Evolutionary conservation across 2,329 filamentous ascomycete genomes (phyloP).

Genomic region (Trichoderma lentiforme): DNA sequence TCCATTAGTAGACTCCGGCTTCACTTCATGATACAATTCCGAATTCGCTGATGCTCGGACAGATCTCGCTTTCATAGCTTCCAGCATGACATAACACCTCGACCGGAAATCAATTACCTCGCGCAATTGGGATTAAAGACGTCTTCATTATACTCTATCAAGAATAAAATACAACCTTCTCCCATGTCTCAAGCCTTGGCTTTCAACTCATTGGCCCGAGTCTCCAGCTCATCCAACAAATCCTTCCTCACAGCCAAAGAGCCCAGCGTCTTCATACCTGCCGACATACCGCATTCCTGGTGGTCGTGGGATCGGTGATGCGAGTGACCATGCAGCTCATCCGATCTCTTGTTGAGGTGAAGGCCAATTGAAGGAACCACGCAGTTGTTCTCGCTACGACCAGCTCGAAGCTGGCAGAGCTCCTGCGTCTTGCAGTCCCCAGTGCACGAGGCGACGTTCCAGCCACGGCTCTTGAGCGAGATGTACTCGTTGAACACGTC

Average conservation of each 20-base stretch:
- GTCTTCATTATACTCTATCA: not conserved
- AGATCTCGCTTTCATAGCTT: not conserved
- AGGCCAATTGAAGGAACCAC: slow-evolving; percentile 35
- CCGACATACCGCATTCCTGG: slow-evolving; percentile 30
- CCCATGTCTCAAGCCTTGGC: not conserved
- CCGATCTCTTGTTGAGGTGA: slow-evolving; percentile 32
- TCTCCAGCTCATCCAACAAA: slow-evolving; percentile 26
- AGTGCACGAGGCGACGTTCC: slow-evolving; percentile 39
- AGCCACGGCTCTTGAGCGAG: slow-evolving; percentile 47
- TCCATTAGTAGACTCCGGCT: slow-evolving; percentile 13
- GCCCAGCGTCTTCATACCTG: slow-evolving; percentile 27
- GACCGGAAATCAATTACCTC: not conserved
- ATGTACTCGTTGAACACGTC: slow-evolving; percentile 46
- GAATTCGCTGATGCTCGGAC: not conserved
- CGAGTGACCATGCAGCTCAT: slow-evolving; percentile 21
- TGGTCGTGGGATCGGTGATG: slow-evolving; percentile 22
- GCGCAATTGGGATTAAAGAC: not conserved
- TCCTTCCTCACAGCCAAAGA: slow-evolving; percentile 27
- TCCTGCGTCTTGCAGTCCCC: slow-evolving; percentile 42
- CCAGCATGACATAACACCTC: no score
- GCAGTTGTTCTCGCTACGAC: slow-evolving; percentile 52
- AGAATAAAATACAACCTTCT: not conserved
- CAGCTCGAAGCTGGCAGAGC: slow-evolving; percentile 53
- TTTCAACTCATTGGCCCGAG: not conserved
- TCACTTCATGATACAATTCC: not conserved